Evolutionary conservation across 208 protist species (phyloP).

Genomic region (Trypanosoma mega): DNA sequence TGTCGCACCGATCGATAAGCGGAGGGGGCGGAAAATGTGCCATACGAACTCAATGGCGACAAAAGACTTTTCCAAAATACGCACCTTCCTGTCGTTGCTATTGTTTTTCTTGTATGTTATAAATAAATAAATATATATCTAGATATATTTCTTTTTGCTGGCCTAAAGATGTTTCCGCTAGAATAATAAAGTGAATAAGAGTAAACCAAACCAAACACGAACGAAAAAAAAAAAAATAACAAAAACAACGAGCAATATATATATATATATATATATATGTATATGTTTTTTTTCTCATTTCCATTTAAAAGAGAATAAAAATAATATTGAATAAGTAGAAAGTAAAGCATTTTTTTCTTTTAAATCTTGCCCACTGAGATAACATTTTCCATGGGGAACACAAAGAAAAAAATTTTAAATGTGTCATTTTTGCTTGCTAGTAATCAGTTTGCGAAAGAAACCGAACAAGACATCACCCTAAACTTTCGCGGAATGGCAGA

Average conservation of each 20-base stretch:
- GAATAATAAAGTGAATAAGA: constrained; percentile 8
- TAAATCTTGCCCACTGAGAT: neutral
- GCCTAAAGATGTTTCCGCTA: no score
- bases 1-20: constrained; percentile 10
- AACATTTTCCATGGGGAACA: neutral
- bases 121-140: neutral
- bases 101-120: no score
- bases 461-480: no score
- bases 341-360: neutral
- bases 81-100: neutral
- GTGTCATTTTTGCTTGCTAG: no score
- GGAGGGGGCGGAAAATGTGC: constrained; percentile 15
- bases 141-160: no score
- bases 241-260: constrained; percentile 4
- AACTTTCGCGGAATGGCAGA: no score
- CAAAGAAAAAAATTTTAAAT: neutral
- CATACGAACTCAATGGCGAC: neutral
- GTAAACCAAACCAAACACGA: neutral
- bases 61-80: neutral
- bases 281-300: neutral
- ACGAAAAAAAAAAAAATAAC: neutral
- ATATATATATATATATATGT: neutral
- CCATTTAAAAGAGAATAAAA: constrained; percentile 12
- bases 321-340: neutral
- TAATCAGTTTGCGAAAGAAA: no score